These are phyloP conservation scores for Neoboletus brunneissimus DNA, from an alignment of 768 basidiomycete genomes.

Conservation along the genomic window DNA sequence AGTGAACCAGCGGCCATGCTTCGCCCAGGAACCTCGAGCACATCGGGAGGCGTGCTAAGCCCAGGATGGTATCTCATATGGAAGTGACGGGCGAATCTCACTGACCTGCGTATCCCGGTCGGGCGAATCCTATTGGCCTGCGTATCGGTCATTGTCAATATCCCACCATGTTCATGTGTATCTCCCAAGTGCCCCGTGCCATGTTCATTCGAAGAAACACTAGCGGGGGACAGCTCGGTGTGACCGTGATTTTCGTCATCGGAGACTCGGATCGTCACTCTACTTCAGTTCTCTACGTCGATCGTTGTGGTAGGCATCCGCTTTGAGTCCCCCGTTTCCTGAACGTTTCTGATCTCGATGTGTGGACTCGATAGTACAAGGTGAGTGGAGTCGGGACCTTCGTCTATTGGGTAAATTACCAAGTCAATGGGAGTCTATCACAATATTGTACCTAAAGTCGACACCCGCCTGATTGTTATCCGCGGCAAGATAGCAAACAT, in stretches of 20 bases:
- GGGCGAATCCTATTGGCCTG: constrained; percentile 7
- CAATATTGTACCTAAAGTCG: constrained; percentile 7
- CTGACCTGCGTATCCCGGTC: background rate
- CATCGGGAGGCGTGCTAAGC: background rate
- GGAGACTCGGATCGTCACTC: background rate
- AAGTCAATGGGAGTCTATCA: background rate
- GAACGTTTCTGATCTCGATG: background rate
- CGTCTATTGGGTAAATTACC: constrained; percentile 3
- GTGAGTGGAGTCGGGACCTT: constrained; percentile 2
- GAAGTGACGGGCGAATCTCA: constrained; percentile 10
- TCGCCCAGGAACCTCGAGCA: background rate
- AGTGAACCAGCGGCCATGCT: background rate
- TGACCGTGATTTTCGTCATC: background rate
- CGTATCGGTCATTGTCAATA: constrained; percentile 1
- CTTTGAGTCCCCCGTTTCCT: background rate
- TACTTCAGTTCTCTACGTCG: background rate
- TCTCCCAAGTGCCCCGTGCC: background rate
- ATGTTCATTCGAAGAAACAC: constrained; percentile 1
- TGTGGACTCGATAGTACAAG: background rate
- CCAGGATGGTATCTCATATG: constrained; percentile 5
- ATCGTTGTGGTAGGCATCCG: background rate
- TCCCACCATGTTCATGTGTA: background rate
- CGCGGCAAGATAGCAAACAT: constrained; percentile 5
- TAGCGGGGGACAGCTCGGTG: background rate
- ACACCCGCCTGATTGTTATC: constrained; percentile 1